These are phyloP conservation scores for Magnusiomyces ingens DNA, from an alignment of 1,139 yeast species.

Conservation along the genomic window DNA sequence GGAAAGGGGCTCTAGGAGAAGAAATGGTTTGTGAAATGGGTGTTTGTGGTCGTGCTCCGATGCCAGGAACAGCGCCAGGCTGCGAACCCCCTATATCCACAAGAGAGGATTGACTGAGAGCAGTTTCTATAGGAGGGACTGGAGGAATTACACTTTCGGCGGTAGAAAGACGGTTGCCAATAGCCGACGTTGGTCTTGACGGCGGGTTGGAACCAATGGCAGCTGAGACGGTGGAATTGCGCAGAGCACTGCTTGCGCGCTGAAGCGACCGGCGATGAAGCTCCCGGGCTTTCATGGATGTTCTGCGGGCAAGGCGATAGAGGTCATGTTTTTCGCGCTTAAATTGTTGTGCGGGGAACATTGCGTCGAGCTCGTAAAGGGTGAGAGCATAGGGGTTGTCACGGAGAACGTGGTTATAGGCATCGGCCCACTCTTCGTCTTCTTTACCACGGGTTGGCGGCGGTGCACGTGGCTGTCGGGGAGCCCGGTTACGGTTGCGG, in stretches of 20 bases:
- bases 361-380: conserved; percentile 9
- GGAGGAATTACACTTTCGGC: not conserved
- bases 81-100: not conserved
- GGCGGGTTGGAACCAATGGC: not conserved
- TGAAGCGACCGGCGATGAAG: not conserved
- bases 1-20: not conserved
- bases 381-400: conserved; percentile 6
- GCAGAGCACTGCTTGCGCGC: not conserved
- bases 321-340: conserved; percentile 6
- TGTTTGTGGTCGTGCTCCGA: not conserved
- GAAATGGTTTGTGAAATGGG: not conserved
- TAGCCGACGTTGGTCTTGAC: not conserved
- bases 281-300: conserved; percentile 5
- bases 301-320: conserved; percentile 2
- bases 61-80: not conserved
- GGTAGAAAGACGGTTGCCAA: not conserved
- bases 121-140: not conserved
- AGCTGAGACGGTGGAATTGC: not conserved
- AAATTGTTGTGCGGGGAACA: conserved; percentile 11
- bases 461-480: conserved; percentile 1
- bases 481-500: not conserved
- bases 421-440: conserved; percentile 7
- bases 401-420: conserved; percentile 5
- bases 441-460: conserved; percentile 7
- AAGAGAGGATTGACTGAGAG: not conserved